Evolutionary conservation across 495 filamentous ascomycete genomes (phyloP).

Genomic region (Annulohypoxylon nitens): DNA sequence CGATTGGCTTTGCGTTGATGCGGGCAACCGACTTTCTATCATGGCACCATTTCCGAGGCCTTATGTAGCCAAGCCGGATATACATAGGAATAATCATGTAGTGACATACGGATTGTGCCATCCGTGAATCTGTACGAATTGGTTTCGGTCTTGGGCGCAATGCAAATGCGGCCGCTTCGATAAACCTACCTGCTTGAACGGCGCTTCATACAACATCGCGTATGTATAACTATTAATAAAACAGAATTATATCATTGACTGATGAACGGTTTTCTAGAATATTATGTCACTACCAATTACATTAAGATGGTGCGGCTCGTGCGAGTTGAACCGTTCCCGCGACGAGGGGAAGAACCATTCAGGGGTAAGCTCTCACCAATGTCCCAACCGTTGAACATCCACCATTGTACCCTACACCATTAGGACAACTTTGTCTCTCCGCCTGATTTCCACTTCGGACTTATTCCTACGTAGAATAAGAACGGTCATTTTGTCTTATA

Average conservation of each 20-base stretch:
- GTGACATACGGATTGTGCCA: slow-evolving; percentile 12
- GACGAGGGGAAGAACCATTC: neutral
- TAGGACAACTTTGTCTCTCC: no score
- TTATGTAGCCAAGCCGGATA: slow-evolving; percentile 18
- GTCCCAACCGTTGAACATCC: neutral
- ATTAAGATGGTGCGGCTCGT: neutral
- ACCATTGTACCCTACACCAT: neutral
- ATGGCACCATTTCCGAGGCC: slow-evolving; percentile 28
- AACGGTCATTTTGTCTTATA: neutral
- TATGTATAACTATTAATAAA: no score
- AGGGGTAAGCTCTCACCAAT: neutral
- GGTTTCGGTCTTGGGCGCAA: neutral
- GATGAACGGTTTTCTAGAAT: neutral
- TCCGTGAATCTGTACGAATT: slow-evolving; percentile 20
- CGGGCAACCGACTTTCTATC: slow-evolving; percentile 29
- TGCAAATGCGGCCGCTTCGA: slow-evolving; percentile 29
- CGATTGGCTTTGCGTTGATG: slow-evolving; percentile 36
- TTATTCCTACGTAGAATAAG: neutral
- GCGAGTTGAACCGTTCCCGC: neutral
- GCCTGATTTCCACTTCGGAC: neutral
- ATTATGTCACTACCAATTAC: neutral
- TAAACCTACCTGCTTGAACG: no score
- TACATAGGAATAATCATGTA: slow-evolving; percentile 4
- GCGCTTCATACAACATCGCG: neutral
- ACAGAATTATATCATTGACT: neutral